Percentiles rank a stretch among this genome's conserved stretches.
phyloP scores from a whole-genome alignment of 1,139 yeast genomes.

The Geotrichum siamense region DNA sequence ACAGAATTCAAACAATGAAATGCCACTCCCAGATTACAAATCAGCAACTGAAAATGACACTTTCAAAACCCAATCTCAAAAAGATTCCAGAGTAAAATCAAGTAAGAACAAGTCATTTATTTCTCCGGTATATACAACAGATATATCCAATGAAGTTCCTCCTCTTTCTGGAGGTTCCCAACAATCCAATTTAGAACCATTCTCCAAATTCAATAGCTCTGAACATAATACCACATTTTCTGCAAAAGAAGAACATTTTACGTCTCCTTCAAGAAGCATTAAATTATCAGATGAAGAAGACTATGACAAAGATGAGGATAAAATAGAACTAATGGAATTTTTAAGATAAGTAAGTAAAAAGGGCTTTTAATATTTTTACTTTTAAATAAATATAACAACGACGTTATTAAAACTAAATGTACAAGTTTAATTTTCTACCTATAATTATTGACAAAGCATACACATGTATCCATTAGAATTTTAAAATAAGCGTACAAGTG shows the following conservation, averaged over 20 bases:
- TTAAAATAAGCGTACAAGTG: too few relatives aligned
- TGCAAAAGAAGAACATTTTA: slow-evolving; percentile 6
- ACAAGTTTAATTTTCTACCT: too few relatives aligned
- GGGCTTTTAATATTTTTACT: too few relatives aligned
- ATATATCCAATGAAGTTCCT: neutral
- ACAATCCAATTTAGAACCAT: neutral
- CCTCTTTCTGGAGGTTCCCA: slow-evolving; percentile 1
- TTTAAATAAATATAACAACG: too few relatives aligned
- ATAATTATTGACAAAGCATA: too few relatives aligned
- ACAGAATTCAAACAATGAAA: neutral
- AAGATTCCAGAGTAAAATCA: neutral
- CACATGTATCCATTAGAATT: too few relatives aligned
- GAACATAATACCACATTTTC: slow-evolving; percentile 1
- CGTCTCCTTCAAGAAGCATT: slow-evolving; percentile 15
- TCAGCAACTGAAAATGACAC: neutral
- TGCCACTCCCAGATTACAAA: neutral
- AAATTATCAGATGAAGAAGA: slow-evolving; percentile 10
- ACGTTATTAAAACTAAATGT: too few relatives aligned
- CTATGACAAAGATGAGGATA: slow-evolving; percentile 18
- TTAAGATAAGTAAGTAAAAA: too few relatives aligned
- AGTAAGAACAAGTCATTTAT: slow-evolving; percentile 1
- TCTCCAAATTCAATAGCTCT: slow-evolving; percentile 1
- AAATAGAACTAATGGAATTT: slow-evolving; percentile 23
- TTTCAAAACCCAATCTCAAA: neutral
- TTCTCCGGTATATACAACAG: slow-evolving; percentile 1